Percentiles rank a stretch among this genome's conserved stretches.
phyloP scores from a whole-genome alignment of 768 basidiomycete species.

The Chlorophyllum brunneum region DNA sequence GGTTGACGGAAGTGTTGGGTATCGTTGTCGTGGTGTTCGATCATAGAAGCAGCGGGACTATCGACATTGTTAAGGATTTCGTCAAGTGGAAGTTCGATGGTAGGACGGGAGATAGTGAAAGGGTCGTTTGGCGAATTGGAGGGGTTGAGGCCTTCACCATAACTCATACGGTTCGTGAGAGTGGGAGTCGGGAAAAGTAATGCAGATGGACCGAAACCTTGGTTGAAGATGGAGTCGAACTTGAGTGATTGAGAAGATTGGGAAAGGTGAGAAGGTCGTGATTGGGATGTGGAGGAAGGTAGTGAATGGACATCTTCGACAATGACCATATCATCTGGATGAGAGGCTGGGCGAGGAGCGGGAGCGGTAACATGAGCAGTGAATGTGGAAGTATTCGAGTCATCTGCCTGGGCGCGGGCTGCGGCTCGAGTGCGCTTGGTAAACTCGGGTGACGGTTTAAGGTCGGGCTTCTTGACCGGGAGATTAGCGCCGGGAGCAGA shows the following conservation, averaged over 20 bases:
- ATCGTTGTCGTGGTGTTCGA: conserved; percentile 13
- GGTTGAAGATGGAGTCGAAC: conserved; percentile 72
- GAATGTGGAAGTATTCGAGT: conserved; percentile 16
- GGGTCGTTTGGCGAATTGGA: conserved; percentile 40
- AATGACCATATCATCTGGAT: conserved; percentile 22
- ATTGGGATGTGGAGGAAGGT: background rate
- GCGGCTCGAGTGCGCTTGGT: conserved; percentile 40
- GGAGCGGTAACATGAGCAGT: background rate
- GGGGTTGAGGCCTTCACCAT: conserved; percentile 67
- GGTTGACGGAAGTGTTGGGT: conserved; percentile 6
- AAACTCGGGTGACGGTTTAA: conserved; percentile 64
- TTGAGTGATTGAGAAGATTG: conserved; percentile 40
- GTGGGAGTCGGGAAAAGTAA: conserved; percentile 67
- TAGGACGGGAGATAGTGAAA: conserved; percentile 68
- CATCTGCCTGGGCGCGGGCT: conserved; percentile 29
- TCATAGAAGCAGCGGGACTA: conserved; percentile 21
- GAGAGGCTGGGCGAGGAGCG: background rate
- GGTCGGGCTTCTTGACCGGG: conserved; percentile 60
- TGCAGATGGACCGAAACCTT: conserved; percentile 75
- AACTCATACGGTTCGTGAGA: conserved; percentile 65
- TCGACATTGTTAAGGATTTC: conserved; percentile 63
- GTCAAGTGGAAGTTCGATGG: conserved; percentile 84
- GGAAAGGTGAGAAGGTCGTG: conserved; percentile 9
- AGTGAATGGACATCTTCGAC: conserved; percentile 20
- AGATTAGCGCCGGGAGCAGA: conserved; percentile 38